Base-by-base conservation (phyloP, 75 land plant species). In the Cunninghamia lanceolata region DNA sequence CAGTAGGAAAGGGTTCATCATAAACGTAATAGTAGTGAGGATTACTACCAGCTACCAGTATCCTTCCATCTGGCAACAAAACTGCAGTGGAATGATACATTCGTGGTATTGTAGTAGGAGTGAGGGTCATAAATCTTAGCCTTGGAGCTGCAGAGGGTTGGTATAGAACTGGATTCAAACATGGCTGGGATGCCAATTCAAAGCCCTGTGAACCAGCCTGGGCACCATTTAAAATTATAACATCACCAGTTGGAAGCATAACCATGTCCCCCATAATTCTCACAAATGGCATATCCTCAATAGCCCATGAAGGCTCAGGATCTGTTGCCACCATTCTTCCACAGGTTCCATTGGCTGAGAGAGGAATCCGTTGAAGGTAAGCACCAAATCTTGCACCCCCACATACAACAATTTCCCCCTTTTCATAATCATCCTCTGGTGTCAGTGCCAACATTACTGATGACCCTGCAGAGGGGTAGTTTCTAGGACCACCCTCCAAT, bases 221-320 rank as follows among this genome's bases (percentile, higher is more conserved):
- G 1, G 98, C 98, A 32, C 98, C 98, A 75, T 96, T 96, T 34
- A 96, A 91, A 66, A 96, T 91, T 78, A 96, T 77, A 16, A 92
- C 89, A 13, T 96, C 94, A 2, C 95, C 92, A 0, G 93, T 90
- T 0, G 98, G 98, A 3, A 95, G 89, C 85, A 95, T 86, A 40
- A 96, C 88, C 98, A 96, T 96, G 87, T 96, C 98, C 8, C 98
- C 95, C 98, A 96, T 96, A 85, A 91, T 87, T 43, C 98, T 50
- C 71, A 87, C 88, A 81, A 89, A 88, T 34, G 98, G 97, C 98
- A 96, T 96, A 54, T 88, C 90, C 91, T 95, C 96, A 92, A 93
- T 89, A 36, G 84, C 87, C 96, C 96, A 95, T 66, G 34, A 85
- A 34, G 96, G 85, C 36, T 87, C 56, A n/a, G 83, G 85, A 16